Evolutionary conservation across 306 rosid species (phyloP).

Genomic region (Inga oerstediana): DNA sequence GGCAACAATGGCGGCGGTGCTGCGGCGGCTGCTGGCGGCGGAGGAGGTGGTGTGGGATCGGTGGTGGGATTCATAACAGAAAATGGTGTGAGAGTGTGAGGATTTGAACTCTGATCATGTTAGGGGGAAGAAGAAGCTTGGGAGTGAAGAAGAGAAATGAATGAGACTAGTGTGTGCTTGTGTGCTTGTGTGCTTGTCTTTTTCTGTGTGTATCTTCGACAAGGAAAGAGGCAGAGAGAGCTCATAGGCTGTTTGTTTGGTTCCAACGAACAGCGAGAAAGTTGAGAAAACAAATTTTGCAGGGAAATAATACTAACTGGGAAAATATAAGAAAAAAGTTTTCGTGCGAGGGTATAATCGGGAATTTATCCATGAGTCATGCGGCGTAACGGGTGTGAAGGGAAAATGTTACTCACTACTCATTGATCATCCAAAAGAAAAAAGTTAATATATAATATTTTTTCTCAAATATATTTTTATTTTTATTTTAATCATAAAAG

Average conservation of each 20-base stretch:
- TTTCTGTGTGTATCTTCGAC: not conserved
- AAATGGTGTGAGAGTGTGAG: constrained; percentile 28
- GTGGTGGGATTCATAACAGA: constrained; percentile 85
- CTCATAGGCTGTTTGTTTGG: constrained; percentile 28
- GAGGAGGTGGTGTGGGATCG: constrained; percentile 49
- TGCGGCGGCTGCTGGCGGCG: constrained; percentile 42
- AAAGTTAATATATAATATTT: no score
- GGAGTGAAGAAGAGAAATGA: constrained; percentile 6
- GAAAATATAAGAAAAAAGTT: constrained; percentile 14
- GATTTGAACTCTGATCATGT: constrained; percentile 57
- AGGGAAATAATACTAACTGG: constrained; percentile 1
- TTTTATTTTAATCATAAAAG: no score
- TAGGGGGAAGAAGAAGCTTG: constrained; percentile 29
- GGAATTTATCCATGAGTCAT: constrained; percentile 30
- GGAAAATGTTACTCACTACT: not conserved
- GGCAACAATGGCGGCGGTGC: constrained; percentile 42
- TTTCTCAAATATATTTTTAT: no score
- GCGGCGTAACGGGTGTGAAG: not conserved
- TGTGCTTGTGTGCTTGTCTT: not conserved
- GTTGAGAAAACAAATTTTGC: not conserved
- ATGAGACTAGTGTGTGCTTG: not conserved
- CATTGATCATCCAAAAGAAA: no score
- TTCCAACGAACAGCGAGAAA: constrained; percentile 51
- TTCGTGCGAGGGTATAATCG: not conserved
- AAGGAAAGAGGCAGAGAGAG: not conserved